Base-by-base conservation (phyloP, 75 land plant genomes). In the Azolla pinnata region DNA sequence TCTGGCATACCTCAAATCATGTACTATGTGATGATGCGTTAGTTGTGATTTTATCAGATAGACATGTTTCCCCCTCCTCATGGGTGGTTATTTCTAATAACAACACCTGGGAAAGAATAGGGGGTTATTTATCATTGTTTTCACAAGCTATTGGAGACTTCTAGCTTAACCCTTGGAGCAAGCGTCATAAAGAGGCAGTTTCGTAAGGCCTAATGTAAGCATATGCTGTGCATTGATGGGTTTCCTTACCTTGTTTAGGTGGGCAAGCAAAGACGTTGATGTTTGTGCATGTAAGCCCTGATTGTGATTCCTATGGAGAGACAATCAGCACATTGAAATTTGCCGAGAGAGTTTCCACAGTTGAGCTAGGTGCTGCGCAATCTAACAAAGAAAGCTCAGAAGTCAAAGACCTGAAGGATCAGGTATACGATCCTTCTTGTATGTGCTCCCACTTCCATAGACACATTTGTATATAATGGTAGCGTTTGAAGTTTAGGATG, bases 241-340 rank as follows among this genome's bases (percentile, higher is more conserved):
- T n/a, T n/a, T n/a, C n/a, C n/a, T n/a, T n/a, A n/a, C n/a, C n/a
- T n/a, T n/a, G n/a, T 30, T 28, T 18, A 83, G 86, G 83, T 29
- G 86, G 83, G 20, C 83, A 77, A 29, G 86, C 86, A 0, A 80
- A 83, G 50, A 72, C 86, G 19, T 65, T 83, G 52, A 83, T 83
- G 86, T 80, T 83, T 74, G 83, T 80, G 24, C 86, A 83, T 57
- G 77, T 80, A 64, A 80, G 70, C 52, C 83, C 86, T 17, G 83
- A 80, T 47, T 52, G 32, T 25, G 63, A 70, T 49, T 76, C 83
- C 8, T 55, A 69, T 65, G 80, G 78, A 7, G 86, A 83, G 63
- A 80, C 83, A 34, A 52, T 83, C 16, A 83, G 86, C 75, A 83
- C 86, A 26, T 68, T 83, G 9, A 80, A 83, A 48, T 83, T 80